Evolutionary conservation across 208 protist species (phyloP), one percentile per base, ranked within the genome.

Genomic region (Acanthamoeba divionensis): DNA sequence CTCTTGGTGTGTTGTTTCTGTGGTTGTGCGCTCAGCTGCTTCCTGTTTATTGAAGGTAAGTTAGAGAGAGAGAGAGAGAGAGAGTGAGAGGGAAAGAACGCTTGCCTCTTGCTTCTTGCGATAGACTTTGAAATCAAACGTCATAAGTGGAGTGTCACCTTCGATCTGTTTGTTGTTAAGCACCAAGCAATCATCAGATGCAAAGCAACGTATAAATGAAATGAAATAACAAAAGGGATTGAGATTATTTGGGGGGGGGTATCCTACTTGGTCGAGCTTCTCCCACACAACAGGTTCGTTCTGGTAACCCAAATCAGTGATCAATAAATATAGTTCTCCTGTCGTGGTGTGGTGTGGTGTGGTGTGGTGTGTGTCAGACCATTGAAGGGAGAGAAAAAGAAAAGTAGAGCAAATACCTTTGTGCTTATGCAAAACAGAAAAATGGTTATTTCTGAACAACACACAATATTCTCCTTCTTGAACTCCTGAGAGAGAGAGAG

Each of bases 401-500:
- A 18, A 9, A n/a, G 36, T 41, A 67, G 8, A 9, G 62, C 18
- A 67, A 57, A 18, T 67, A 67, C 62, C 66, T 5, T 83, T 83
- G 48, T 62, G 48, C 50, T 83, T 83, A 52, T 54, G 41, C 6
- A 83, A 36, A n/a, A 62, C 50, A 21, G 73, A 83, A 21, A 83
- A 83, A 33, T 83, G 73, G 31, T 83, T 83, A 52, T 83, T 83
- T 18, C 73, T 24, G 73, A 83, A 83, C 33, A 83, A 83, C 12
- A 83, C 73, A 21, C 73, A 62, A 13, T 63, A 60, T 52, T 83
- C 73, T 29, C 73, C 50, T 60, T 83, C 73, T 48, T 45, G 26
- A 62, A 75, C 41, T 13, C 66, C 66, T 75, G 52, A n/a, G 18
- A 67, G 8, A 12, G 6, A 8, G 24, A n/a, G 31, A 63, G 31